These are phyloP conservation scores for Abrus pulchellus DNA, from an alignment of 306 rosid species.

Conservation along the genomic window DNA sequence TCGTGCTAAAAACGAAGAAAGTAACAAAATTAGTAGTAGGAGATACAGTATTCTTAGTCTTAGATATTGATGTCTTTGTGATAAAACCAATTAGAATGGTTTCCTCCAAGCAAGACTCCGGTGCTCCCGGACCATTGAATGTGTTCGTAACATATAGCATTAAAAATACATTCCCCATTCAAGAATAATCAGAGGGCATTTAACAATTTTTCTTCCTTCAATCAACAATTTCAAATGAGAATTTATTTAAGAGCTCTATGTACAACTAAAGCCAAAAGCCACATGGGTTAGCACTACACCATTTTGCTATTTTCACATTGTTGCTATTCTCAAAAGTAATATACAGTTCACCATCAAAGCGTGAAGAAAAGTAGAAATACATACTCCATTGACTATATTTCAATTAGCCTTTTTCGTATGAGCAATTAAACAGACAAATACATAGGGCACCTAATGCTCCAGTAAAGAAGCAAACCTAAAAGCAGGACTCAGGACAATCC, in stretches of 20 bases:
- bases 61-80: neutral
- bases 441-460: slow-evolving; percentile 49
- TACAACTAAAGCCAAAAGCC: slow-evolving; percentile 39
- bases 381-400: slow-evolving; percentile 47
- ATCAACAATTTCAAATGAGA: slow-evolving; percentile 34
- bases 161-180: no score
- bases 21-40: neutral
- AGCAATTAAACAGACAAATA: slow-evolving; percentile 46
- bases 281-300: slow-evolving; percentile 33
- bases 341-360: neutral
- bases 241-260: neutral
- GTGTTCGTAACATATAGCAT: neutral
- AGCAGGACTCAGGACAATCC: slow-evolving; percentile 44
- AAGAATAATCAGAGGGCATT: no score
- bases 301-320: slow-evolving; percentile 30
- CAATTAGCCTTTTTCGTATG: slow-evolving; percentile 54
- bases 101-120: neutral
- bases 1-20: slow-evolving; percentile 7
- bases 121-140: slow-evolving; percentile 8
- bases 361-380: slow-evolving; percentile 34
- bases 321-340: slow-evolving; percentile 22
- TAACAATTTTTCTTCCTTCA: slow-evolving; percentile 17
- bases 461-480: slow-evolving; percentile 49
- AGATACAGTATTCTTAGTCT: neutral
- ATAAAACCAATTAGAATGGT: neutral